Evolutionary conservation across 106 monocot genomes (phyloP).

Genomic region (Narthecium ossifragum): DNA sequence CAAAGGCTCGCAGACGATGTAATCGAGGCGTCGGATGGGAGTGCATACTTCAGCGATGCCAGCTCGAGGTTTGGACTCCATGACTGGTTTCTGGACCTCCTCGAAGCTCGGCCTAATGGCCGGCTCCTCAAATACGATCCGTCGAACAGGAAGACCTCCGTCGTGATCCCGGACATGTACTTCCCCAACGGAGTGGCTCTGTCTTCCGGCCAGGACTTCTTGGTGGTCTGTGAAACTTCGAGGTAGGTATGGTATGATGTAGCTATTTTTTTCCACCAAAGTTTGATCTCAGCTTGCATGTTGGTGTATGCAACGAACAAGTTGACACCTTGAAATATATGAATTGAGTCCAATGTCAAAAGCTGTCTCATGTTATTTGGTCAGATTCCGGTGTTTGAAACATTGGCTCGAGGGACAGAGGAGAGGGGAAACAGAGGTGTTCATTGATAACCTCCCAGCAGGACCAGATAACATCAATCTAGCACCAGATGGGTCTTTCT

Average conservation of each 20-base stretch:
- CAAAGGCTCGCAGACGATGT: slow-evolving; percentile 46
- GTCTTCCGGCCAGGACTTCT: slow-evolving; percentile 30
- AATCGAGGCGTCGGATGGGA: slow-evolving; percentile 48
- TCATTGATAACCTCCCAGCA: slow-evolving; percentile 61
- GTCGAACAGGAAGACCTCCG: slow-evolving; percentile 19
- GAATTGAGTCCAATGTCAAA: too few relatives aligned
- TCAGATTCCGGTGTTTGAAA: slow-evolving; percentile 47
- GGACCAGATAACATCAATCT: slow-evolving; percentile 62
- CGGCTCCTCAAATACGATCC: slow-evolving; percentile 59
- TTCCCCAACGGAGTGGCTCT: slow-evolving; percentile 67
- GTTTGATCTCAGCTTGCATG: too few relatives aligned
- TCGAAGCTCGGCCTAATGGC: slow-evolving; percentile 46
- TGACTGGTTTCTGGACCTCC: slow-evolving; percentile 31
- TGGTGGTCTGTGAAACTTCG: slow-evolving; percentile 46
- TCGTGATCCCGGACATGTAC: slow-evolving; percentile 19
- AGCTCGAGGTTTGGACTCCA: slow-evolving; percentile 32
- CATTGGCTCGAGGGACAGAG: slow-evolving; percentile 53
- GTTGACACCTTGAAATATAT: not conserved
- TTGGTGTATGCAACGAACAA: not conserved
- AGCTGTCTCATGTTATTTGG: too few relatives aligned
- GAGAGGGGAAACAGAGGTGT: slow-evolving; percentile 35
- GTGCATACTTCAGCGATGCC: slow-evolving; percentile 53
- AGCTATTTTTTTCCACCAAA: too few relatives aligned
- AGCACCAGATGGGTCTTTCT: slow-evolving; percentile 65
- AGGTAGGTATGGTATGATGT: slow-evolving; percentile 33